A percentile compares a stretch with the other conserved stretches of the same genome.
Conservation (phyloP, 768 basidiomycete genomes). For the Dictyophora rubrovolvata region DNA sequence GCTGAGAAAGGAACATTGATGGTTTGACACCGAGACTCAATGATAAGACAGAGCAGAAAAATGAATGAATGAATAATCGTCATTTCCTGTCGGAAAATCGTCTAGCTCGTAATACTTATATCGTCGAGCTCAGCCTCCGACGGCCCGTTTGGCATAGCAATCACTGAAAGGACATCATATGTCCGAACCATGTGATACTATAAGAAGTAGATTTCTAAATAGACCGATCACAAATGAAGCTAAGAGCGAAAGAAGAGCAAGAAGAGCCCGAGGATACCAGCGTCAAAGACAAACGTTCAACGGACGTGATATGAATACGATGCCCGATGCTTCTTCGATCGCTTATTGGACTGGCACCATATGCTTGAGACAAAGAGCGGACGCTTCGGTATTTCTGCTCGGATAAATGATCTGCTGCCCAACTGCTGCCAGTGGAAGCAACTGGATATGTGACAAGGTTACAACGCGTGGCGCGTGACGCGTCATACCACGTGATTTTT, state of each 20-base stretch:
- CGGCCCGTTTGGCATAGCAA: not conserved
- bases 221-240: no score
- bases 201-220: no score
- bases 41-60: not conserved
- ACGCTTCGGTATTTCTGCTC: no score
- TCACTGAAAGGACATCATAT: not conserved
- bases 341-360: no score
- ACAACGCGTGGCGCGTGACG: not conserved
- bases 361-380: no score
- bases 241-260: no score
- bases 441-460: not conserved
- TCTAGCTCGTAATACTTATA: not conserved
- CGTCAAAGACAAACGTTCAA: no score
- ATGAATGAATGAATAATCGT: not conserved
- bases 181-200: not conserved
- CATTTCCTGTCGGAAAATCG: not conserved
- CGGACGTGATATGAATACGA: no score
- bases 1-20: conserved; percentile 18
- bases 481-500: not conserved
- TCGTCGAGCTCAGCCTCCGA: not conserved
- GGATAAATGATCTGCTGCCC: no score
- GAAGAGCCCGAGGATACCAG: no score
- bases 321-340: no score
- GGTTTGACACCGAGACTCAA: not conserved
- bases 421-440: no score